Base-by-base conservation (phyloP, 768 basidiomycete genomes). In the Trametes villosa region DNA sequence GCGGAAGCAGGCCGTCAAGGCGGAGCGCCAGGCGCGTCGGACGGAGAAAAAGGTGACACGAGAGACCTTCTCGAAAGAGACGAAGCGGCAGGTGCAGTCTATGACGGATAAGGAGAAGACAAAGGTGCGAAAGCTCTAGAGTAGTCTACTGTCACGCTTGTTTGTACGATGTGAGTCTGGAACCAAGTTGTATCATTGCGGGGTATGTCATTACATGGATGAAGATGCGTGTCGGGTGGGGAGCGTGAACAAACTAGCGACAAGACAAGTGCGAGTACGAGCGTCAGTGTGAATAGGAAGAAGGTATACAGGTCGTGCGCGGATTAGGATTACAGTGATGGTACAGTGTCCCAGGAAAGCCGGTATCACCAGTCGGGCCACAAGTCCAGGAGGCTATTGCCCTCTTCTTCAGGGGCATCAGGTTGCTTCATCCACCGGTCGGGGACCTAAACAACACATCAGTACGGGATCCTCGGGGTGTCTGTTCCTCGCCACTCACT, bases 341-440 rank as follows among this genome's bases (percentile, higher is more conserved):
- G 33, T 45, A 62, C 42, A 52, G 9, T 59, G 49, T 46, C 50
- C 31, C 36, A 49, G 20, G n/a, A 31, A 8, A 29, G 30, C 46
- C 47, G 24, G 15, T 38, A 50, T 71, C 65, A 78, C 75, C 76
- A 77, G 52, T 77, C 77, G 38, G 75, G 75, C 77, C 76, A 77
- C 17, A 78, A 63, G 27, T 78, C 74, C 20, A 76, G 62, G 18
- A 77, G 63, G 44, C 65, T 71, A 40, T 76, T 76, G 54, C 76
- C 76, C 55, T 92, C 91, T 68, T 92, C 91, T 70, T 93, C 91
- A 1, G 91, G 85, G 0, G 82, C 79, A 66, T 94, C 91, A 55
- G 81, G 84, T 60, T 88, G 88, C 72, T 94, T 94, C 89, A 92
- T 91, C 92, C 92, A 94, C 50, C 93, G 84, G 73, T 94, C 92